Conservation (phyloP, 345 rosid species). For the Bruguiera sexangula region DNA sequence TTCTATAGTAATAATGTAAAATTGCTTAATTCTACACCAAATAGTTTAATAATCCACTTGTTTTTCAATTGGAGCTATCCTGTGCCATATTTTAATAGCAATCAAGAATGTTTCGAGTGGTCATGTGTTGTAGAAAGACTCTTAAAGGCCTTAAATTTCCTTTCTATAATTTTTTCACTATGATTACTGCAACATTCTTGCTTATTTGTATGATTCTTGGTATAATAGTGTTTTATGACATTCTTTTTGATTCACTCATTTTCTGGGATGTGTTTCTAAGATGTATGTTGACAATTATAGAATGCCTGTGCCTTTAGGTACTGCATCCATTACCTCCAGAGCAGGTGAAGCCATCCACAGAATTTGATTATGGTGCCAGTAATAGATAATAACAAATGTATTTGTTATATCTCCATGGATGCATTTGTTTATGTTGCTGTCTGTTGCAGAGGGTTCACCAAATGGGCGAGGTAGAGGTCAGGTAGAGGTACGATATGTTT, state of each 20-base stretch:
- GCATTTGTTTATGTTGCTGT: neutral
- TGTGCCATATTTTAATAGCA: neutral
- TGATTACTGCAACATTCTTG: too few relatives aligned
- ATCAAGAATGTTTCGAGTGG: too few relatives aligned
- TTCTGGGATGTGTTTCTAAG: too few relatives aligned
- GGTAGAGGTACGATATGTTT: conserved; percentile 36
- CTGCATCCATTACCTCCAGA: conserved; percentile 69
- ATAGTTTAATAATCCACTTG: neutral
- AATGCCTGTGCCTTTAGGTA: conserved; percentile 41
- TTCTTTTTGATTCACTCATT: neutral
- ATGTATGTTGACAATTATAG: neutral
- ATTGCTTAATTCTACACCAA: neutral
- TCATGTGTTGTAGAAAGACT: too few relatives aligned
- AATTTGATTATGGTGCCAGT: conserved; percentile 73
- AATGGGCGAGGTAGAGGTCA: conserved; percentile 61
- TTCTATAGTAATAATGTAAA: neutral
- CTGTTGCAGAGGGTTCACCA: conserved; percentile 63
- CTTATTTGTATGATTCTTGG: too few relatives aligned
- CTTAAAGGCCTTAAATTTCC: too few relatives aligned
- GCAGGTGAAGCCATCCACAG: conserved; percentile 48
- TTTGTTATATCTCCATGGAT: neutral
- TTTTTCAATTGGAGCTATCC: neutral
- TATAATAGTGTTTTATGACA: neutral
- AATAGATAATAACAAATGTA: neutral
- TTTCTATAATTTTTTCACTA: too few relatives aligned